phyloP scores from a whole-genome alignment of 2,329 filamentous ascomycete species.

The Exophiala viscosa region DNA sequence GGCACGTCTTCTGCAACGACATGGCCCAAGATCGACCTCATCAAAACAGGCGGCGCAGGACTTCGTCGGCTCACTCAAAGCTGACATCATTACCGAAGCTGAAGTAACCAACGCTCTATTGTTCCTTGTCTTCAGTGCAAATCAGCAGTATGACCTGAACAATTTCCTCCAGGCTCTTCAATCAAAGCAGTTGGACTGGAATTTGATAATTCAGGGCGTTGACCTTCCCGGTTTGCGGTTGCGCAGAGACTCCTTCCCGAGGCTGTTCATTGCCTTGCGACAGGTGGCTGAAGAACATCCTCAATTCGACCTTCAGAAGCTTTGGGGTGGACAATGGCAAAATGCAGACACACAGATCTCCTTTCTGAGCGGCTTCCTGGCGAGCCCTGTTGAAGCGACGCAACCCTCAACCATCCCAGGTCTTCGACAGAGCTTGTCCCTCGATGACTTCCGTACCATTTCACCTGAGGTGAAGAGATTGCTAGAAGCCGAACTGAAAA shows the following conservation, averaged over 20 bases:
- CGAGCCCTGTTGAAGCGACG: slow-evolving; percentile 68
- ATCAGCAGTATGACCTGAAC: slow-evolving; percentile 63
- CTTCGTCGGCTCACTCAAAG: slow-evolving; percentile 53
- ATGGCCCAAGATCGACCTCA: slow-evolving; percentile 69
- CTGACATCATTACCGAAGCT: slow-evolving; percentile 69
- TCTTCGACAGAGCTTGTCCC: slow-evolving; percentile 71
- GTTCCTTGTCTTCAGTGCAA: slow-evolving; percentile 63
- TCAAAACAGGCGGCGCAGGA: slow-evolving; percentile 68
- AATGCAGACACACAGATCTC: slow-evolving; percentile 84
- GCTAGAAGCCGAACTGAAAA: slow-evolving; percentile 67
- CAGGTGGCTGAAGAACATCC: slow-evolving; percentile 62
- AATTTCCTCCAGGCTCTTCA: slow-evolving; percentile 59
- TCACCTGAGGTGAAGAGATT: slow-evolving; percentile 58
- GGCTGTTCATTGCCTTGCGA: slow-evolving; percentile 73
- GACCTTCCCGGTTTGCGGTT: slow-evolving; percentile 75
- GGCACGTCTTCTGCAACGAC: slow-evolving; percentile 64
- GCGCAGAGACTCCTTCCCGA: slow-evolving; percentile 73
- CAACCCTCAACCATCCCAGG: slow-evolving; percentile 82
- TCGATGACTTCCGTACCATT: slow-evolving; percentile 59
- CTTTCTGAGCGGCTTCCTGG: slow-evolving; percentile 85
- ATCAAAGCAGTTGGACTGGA: slow-evolving; percentile 59
- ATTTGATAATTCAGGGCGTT: slow-evolving; percentile 71
- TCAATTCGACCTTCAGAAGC: slow-evolving; percentile 73
- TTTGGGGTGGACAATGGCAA: slow-evolving; percentile 89
- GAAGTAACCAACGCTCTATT: slow-evolving; percentile 78